Conservation (phyloP, 2,329 filamentous ascomycete species). For the Aureobasidium sp. region DNA sequence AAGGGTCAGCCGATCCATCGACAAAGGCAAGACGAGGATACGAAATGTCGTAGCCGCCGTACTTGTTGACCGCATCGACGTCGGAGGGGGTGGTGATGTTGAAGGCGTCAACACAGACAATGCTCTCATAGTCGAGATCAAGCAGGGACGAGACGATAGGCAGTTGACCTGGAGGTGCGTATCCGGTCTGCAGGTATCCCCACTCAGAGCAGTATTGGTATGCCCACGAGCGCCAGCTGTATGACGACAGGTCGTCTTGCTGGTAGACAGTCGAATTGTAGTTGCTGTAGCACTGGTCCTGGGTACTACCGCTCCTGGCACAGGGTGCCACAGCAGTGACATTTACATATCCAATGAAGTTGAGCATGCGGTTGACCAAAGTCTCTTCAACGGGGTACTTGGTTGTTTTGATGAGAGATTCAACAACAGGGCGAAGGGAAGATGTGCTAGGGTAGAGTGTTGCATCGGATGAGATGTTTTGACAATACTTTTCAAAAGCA, state of each 20-base stretch:
- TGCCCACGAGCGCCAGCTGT: slow-evolving; percentile 45
- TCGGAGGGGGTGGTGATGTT: slow-evolving; percentile 58
- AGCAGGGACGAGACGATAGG: slow-evolving; percentile 66
- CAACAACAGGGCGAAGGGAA: slow-evolving; percentile 30
- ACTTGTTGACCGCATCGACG: slow-evolving; percentile 61
- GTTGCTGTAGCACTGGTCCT: slow-evolving; percentile 44
- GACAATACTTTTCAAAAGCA: slow-evolving; percentile 46
- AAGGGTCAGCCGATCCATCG: slow-evolving; percentile 72
- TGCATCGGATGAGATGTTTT: slow-evolving; percentile 42
- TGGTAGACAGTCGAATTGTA: slow-evolving; percentile 40
- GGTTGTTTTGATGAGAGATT: slow-evolving; percentile 38
- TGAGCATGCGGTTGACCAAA: slow-evolving; percentile 46
- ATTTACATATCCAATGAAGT: slow-evolving; percentile 49
- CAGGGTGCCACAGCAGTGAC: slow-evolving; percentile 34
- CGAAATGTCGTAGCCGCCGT: slow-evolving; percentile 63
- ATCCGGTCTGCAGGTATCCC: slow-evolving; percentile 71
- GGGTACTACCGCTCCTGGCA: slow-evolving; percentile 25
- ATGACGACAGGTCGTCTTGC: slow-evolving; percentile 32
- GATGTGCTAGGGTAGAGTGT: slow-evolving; percentile 36
- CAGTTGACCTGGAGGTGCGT: slow-evolving; percentile 54
- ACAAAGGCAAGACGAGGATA: slow-evolving; percentile 70
- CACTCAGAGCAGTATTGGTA: slow-evolving; percentile 56
- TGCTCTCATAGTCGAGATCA: slow-evolving; percentile 52
- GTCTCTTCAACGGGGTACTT: slow-evolving; percentile 36
- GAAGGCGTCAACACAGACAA: slow-evolving; percentile 60